Evolutionary conservation across 2,329 filamentous ascomycete genomes (phyloP).

Genomic region (Claviceps spartinae): DNA sequence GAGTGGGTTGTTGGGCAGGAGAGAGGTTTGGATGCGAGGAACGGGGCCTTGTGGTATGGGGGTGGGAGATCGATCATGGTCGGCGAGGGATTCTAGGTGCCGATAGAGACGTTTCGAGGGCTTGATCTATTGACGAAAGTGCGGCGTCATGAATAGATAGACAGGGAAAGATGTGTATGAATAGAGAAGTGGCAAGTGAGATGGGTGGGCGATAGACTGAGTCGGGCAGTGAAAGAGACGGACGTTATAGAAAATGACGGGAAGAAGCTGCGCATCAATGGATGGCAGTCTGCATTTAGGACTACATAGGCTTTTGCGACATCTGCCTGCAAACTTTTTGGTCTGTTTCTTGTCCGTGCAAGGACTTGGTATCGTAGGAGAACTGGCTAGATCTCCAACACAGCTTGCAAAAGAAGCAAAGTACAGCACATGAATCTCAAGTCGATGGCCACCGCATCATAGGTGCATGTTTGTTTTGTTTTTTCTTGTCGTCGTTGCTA

Average conservation of each 20-base stretch:
- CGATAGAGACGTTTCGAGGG: not conserved
- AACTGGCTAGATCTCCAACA: not conserved
- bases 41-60: conserved; percentile 76
- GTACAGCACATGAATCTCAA: not conserved
- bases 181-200: too few species aligned
- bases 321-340: too few species aligned
- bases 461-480: not conserved
- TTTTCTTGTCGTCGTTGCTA: not conserved
- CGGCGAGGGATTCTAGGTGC: conserved; percentile 45
- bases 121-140: too few species aligned
- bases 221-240: too few species aligned
- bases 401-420: too few species aligned
- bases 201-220: too few species aligned
- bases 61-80: conserved; percentile 56
- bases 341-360: not conserved
- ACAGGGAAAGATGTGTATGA: too few species aligned
- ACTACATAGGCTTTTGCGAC: too few species aligned
- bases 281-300: too few species aligned
- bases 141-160: too few species aligned
- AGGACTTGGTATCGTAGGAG: not conserved
- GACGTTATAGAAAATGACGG: too few species aligned
- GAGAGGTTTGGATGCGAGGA: conserved; percentile 61
- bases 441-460: not conserved
- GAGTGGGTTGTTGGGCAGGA: conserved; percentile 87
- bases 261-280: too few species aligned